Conservation (phyloP, 169 alveolate genomes). For the Theileria parva region DNA sequence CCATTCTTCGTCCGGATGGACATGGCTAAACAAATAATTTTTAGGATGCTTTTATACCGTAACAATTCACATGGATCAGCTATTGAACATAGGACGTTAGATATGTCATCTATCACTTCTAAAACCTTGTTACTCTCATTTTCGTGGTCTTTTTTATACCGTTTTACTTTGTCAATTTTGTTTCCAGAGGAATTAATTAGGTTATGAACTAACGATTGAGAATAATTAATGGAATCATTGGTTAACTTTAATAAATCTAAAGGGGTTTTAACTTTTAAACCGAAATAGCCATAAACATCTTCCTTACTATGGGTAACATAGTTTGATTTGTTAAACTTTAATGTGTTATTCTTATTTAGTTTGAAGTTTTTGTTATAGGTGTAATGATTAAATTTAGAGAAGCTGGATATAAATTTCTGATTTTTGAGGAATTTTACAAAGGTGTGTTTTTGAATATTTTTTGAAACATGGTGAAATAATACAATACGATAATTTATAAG, state of each 20-base stretch:
- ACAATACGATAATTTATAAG: conserved; percentile 14
- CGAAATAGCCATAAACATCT: not conserved
- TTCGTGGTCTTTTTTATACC: not conserved
- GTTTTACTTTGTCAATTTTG: not conserved
- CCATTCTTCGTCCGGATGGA: conserved; percentile 67
- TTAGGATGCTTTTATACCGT: conserved; percentile 7
- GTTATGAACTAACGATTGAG: conserved; percentile 11
- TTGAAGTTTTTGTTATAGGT: conserved; percentile 29
- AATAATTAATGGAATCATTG: conserved; percentile 19
- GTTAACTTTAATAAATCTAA: conserved; percentile 23
- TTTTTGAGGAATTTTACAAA: conserved; percentile 19
- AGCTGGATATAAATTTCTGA: conserved; percentile 28
- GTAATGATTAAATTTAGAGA: conserved; percentile 39
- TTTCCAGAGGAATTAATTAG: conserved; percentile 1
- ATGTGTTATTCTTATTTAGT: conserved; percentile 31
- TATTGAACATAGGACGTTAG: conserved; percentile 71
- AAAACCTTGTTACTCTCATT: conserved; percentile 35
- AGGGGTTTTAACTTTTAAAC: conserved; percentile 29
- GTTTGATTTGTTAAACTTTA: not conserved
- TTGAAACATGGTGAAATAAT: conserved; percentile 34
- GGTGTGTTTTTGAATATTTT: conserved; percentile 47
- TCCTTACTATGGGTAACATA: not conserved
- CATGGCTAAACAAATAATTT: conserved; percentile 41
- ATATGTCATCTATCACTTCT: conserved; percentile 70
- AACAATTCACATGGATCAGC: conserved; percentile 76